phyloP scores from a whole-genome alignment of 2,329 filamentous ascomycete species.

The Aspergillus sojae region DNA sequence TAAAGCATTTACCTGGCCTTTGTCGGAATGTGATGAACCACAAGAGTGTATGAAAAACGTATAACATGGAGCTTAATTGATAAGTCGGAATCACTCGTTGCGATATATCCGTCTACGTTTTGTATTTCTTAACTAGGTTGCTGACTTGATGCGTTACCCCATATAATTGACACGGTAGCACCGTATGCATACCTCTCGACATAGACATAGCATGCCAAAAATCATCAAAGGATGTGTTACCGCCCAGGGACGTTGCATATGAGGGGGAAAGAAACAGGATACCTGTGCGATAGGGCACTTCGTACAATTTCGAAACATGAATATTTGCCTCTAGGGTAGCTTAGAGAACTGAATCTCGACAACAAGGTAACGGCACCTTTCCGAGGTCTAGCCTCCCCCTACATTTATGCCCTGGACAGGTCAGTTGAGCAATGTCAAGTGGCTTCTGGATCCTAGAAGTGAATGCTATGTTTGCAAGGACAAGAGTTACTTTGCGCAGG shows the following conservation, averaged over 20 bases:
- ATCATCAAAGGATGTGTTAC: neutral
- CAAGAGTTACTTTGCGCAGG: neutral
- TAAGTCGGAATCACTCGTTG: neutral
- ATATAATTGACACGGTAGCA: neutral
- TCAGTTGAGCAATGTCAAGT: neutral
- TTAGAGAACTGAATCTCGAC: neutral
- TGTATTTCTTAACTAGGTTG: neutral
- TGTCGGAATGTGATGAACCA: neutral
- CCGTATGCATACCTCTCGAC: neutral
- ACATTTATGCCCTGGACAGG: neutral
- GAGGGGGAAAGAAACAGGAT: neutral
- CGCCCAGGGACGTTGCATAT: neutral
- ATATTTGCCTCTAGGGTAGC: neutral
- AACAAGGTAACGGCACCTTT: neutral
- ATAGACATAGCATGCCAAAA: neutral
- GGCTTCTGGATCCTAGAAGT: neutral
- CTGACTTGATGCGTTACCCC: neutral
- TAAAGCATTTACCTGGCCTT: neutral
- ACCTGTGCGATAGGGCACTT: neutral
- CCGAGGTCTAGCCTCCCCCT: neutral
- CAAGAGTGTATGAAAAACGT: neutral
- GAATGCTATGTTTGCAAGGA: conserved; percentile 1
- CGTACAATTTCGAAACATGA: neutral
- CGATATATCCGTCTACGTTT: neutral
- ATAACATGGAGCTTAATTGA: neutral